Conservation (phyloP, 164 flowering plant genomes). For the Vitis rotundifolia region DNA sequence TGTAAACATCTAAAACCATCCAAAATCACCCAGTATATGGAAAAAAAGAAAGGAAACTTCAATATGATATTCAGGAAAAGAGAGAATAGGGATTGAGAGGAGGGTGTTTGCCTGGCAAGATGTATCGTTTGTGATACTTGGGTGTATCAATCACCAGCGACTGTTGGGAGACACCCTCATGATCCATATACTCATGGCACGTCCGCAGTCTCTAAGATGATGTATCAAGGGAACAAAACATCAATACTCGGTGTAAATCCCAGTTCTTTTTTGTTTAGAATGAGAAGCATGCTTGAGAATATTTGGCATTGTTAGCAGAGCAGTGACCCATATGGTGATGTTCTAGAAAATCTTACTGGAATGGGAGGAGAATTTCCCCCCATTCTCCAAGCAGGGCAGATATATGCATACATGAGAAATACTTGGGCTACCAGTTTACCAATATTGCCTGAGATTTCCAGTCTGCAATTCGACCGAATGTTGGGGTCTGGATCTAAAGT, state of each 20-base stretch:
- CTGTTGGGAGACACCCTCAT: slow-evolving; percentile 77
- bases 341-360: no score
- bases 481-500: background rate
- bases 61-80: background rate
- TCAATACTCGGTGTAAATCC: background rate
- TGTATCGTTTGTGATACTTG: slow-evolving; percentile 78
- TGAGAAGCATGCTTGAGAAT: background rate
- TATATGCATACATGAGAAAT: background rate
- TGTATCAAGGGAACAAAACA: background rate
- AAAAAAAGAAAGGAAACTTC: background rate
- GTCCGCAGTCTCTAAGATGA: slow-evolving; percentile 64
- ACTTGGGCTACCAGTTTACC: background rate
- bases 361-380: no score
- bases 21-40: background rate
- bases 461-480: no score
- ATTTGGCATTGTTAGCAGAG: no score
- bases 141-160: slow-evolving; percentile 70
- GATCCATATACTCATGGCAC: slow-evolving; percentile 73
- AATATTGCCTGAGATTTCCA: no score
- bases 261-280: background rate
- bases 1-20: background rate
- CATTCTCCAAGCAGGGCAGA: no score
- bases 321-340: no score
- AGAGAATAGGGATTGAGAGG: background rate
- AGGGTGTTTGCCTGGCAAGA: slow-evolving; percentile 63